Percentiles rank a stretch among this genome's conserved stretches.
Evolutionary conservation across 208 protist genomes (phyloP).

Genomic region (Trypanosoma conorhini): DNA sequence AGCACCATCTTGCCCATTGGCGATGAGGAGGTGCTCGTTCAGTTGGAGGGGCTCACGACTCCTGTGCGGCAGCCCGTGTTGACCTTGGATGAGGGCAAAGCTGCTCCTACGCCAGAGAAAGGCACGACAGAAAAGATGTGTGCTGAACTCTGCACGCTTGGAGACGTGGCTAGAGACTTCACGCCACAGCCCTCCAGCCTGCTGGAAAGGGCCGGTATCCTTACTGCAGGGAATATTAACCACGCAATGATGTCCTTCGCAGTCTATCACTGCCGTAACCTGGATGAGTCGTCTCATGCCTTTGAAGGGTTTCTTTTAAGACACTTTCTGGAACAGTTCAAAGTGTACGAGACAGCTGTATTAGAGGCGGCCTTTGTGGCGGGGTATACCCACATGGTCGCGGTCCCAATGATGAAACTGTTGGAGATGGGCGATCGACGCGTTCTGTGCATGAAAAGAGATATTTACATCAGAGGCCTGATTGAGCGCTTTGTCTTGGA

Average conservation of each 20-base stretch:
- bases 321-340: slow-evolving; percentile 33
- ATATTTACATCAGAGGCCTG: slow-evolving; percentile 51
- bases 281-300: neutral
- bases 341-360: slow-evolving; percentile 35
- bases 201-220: neutral
- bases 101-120: too few species aligned
- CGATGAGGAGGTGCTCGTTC: slow-evolving; percentile 5
- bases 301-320: slow-evolving; percentile 29
- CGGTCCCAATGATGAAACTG: slow-evolving; percentile 35
- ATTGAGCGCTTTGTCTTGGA: slow-evolving; percentile 68
- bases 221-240: neutral
- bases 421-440: slow-evolving; percentile 51
- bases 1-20: neutral
- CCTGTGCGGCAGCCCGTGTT: neutral
- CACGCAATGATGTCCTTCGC: neutral
- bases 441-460: slow-evolving; percentile 64
- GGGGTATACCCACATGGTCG: slow-evolving; percentile 54
- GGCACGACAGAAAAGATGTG: too few species aligned
- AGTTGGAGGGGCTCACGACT: neutral
- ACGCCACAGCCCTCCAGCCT: neutral
- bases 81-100: too few species aligned
- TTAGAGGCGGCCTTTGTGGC: slow-evolving; percentile 51
- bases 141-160: too few species aligned
- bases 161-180: neutral
- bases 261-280: neutral